Evolutionary conservation across 2,329 filamentous ascomycete genomes (phyloP), one percentile per base, ranked within the genome.

Genomic region (Thielaviopsis musarum): DNA sequence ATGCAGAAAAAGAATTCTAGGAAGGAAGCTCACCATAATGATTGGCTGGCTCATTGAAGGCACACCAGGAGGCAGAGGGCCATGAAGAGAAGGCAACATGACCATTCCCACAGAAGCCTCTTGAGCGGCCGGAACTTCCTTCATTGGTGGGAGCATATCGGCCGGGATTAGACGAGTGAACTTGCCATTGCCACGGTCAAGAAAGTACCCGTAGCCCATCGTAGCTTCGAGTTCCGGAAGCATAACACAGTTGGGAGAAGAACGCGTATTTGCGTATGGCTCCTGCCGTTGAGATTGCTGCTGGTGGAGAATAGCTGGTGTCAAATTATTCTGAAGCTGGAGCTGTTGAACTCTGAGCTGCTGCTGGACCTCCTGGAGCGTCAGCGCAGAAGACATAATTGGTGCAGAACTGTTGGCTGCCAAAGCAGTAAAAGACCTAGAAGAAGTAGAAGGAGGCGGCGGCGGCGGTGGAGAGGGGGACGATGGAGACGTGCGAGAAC

Each of bases 131-230:
- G 75, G 74, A 4, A 82, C 69, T 52, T 74, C 73, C 5, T 68
- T 64, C 38, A 76, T 65, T 3, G 69, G 66, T 0, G 74, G 75
- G 12, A 83, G 67, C 69, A 74, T 70, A 62, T 83, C 80, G 0
- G 76, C 79, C 0, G 78, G 78, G 15, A 83, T 70, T 0, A 83
- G 73, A 2, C 75, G 72, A 5, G 80, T 81, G 61, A 74, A 77
- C 54, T 71, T 69, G 3, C 80, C 80, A 61, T 80, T 74, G 9
- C 75, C 75, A 6, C 80, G 73, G 57, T 77, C 73, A 57, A 77
- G 74, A 63, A 73, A 80, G 66, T 83, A 83, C 1, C 71, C 73
- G 59, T 73, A 76, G 15, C 38, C 38, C 38, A 45, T 45, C 6
- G 13, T n/a, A n/a, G 38, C 5, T 13, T 45, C 38, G 15, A n/a